Evolutionary conservation across 139 green algal genomes (phyloP).

Genomic region (Closterium sp.): DNA sequence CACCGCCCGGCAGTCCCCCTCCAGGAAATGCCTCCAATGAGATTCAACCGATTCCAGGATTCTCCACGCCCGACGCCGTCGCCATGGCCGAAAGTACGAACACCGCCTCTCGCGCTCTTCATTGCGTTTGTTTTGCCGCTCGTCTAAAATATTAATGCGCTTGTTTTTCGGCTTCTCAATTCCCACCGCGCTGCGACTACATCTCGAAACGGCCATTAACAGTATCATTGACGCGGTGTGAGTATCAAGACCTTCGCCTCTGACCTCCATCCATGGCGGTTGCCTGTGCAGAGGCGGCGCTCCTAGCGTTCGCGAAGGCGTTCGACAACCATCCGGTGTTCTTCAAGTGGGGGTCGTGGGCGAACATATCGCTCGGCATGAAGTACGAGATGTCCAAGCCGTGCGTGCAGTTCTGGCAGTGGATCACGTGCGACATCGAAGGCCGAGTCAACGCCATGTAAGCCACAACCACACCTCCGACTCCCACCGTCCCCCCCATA

Average conservation of each 20-base stretch:
- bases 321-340: not conserved
- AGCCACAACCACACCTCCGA: not conserved
- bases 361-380: not conserved
- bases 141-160: not conserved
- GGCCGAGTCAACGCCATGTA: conserved; percentile 8
- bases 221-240: not conserved
- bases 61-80: not conserved
- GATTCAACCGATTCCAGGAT: not conserved
- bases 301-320: not conserved
- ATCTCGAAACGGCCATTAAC: not conserved
- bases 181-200: not conserved
- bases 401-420: conserved; percentile 9
- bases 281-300: not conserved
- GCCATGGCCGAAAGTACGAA: not conserved
- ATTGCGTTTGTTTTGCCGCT: not conserved
- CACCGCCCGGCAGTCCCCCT: not conserved
- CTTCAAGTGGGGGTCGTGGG: conserved; percentile 2
- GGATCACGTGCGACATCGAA: not conserved
- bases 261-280: not conserved
- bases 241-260: not conserved
- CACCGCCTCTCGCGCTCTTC: not conserved
- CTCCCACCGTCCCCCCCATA: not conserved
- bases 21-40: not conserved
- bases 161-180: not conserved
- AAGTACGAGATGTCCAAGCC: not conserved